Conservation (phyloP, 2,329 filamentous ascomycete species). For the Onygenales sp. region DNA sequence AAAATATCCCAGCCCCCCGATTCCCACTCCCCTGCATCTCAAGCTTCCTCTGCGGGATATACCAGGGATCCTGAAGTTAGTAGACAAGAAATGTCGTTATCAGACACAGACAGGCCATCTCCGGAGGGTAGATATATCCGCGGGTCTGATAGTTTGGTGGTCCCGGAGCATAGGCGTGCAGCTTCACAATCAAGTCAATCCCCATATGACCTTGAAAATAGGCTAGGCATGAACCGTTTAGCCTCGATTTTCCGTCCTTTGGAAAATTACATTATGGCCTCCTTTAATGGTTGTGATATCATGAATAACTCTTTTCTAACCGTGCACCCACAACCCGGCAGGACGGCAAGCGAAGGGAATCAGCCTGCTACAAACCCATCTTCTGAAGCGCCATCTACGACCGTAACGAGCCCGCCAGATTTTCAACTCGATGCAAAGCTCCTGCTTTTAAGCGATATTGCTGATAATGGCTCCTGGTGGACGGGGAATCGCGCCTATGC, state of each 20-base stretch:
- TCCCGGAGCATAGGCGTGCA: neutral
- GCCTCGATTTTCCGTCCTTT: constrained; percentile 61
- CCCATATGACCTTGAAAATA: constrained; percentile 4
- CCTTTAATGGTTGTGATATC: constrained; percentile 59
- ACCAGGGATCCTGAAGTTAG: neutral
- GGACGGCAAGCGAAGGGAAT: constrained; percentile 37
- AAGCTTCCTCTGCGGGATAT: constrained; percentile 2
- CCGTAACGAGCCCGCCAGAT: constrained; percentile 31
- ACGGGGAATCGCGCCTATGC: constrained; percentile 47
- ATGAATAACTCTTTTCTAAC: constrained; percentile 69
- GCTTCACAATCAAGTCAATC: constrained; percentile 10
- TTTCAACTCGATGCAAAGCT: constrained; percentile 66
- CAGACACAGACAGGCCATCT: neutral
- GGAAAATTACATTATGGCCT: constrained; percentile 65
- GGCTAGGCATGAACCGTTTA: constrained; percentile 30
- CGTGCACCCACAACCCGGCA: constrained; percentile 31
- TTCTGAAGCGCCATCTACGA: constrained; percentile 20
- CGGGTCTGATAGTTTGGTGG: neutral
- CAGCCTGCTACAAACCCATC: constrained; percentile 23
- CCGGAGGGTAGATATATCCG: neutral
- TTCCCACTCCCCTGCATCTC: neutral
- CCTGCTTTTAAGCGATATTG: constrained; percentile 62
- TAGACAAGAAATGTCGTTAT: neutral
- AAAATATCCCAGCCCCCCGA: neutral
- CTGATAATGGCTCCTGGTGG: constrained; percentile 79